Percentiles rank a stretch among this genome's conserved stretches.
These are phyloP conservation scores for Otatea glauca DNA, from an alignment of 176 grass and related monocot species.

Conservation along the genomic window DNA sequence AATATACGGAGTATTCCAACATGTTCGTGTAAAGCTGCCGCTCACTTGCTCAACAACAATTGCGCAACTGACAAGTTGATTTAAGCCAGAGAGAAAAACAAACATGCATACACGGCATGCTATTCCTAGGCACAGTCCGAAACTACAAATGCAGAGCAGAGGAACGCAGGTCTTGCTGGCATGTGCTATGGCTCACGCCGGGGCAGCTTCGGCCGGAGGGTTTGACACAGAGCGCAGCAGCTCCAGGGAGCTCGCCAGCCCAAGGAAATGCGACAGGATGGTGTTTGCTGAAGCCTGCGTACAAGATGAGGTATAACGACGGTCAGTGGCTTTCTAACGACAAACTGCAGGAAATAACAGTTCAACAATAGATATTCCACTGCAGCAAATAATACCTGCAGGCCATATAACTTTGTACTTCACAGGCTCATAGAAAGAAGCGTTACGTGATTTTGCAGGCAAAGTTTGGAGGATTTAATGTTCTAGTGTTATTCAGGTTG, in stretches of 20 bases:
- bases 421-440: neutral
- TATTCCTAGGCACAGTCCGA: neutral
- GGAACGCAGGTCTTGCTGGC: neutral
- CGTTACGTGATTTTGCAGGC: neutral
- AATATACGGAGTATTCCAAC: no score
- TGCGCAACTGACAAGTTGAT: neutral
- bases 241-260: conserved; percentile 77
- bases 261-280: conserved; percentile 93
- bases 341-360: neutral
- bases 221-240: conserved; percentile 76
- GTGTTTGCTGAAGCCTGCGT: conserved; percentile 88
- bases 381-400: neutral
- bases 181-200: conserved; percentile 39
- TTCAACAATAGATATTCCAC: neutral
- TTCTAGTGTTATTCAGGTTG: neutral
- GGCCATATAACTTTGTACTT: neutral
- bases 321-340: neutral
- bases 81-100: neutral
- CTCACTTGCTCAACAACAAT: neutral
- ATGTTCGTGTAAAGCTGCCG: neutral
- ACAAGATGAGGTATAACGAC: neutral
- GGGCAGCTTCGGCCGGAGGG: conserved; percentile 55
- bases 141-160: neutral
- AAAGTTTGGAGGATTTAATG: neutral
- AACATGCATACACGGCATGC: neutral